Evolutionary conservation across 208 protist genomes (phyloP).

Genomic region (Wallacemonas sp.): DNA sequence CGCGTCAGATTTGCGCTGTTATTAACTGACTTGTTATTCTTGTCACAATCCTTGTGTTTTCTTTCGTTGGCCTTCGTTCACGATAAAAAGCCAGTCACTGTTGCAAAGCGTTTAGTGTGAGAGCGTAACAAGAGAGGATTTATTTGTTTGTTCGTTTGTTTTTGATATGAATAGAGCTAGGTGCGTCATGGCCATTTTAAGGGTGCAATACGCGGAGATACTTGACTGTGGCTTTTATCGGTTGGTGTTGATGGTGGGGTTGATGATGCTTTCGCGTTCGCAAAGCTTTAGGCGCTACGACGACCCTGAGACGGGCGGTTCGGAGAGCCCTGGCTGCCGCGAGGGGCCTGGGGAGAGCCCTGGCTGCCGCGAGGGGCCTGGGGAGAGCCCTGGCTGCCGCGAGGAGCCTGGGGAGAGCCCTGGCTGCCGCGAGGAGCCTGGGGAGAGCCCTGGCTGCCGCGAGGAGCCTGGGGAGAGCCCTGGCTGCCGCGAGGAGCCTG

Average conservation of each 20-base stretch:
- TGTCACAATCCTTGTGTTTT: too few species aligned
- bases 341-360: constrained; percentile 24
- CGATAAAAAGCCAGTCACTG: too few species aligned
- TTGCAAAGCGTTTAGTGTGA: too few species aligned
- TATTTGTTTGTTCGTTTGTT: not conserved
- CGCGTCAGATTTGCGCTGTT: not conserved
- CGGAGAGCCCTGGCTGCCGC: constrained; percentile 17
- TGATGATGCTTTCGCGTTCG: not conserved
- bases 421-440: constrained; percentile 26
- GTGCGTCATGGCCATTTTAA: not conserved
- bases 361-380: constrained; percentile 8
- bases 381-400: constrained; percentile 17
- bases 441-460: not conserved
- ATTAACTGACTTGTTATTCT: not conserved
- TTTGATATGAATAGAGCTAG: not conserved
- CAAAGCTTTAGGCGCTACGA: constrained; percentile 18
- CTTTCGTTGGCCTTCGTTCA: too few species aligned
- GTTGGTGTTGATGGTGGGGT: not conserved
- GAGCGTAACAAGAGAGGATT: too few species aligned
- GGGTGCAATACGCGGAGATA: too few species aligned
- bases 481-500: not conserved
- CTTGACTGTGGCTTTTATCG: too few species aligned
- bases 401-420: too few species aligned
- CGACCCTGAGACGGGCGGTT: constrained; percentile 19
- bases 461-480: not conserved